Base-by-base conservation (phyloP, 495 filamentous ascomycete species). In the Annulohypoxylon maeteangense region DNA sequence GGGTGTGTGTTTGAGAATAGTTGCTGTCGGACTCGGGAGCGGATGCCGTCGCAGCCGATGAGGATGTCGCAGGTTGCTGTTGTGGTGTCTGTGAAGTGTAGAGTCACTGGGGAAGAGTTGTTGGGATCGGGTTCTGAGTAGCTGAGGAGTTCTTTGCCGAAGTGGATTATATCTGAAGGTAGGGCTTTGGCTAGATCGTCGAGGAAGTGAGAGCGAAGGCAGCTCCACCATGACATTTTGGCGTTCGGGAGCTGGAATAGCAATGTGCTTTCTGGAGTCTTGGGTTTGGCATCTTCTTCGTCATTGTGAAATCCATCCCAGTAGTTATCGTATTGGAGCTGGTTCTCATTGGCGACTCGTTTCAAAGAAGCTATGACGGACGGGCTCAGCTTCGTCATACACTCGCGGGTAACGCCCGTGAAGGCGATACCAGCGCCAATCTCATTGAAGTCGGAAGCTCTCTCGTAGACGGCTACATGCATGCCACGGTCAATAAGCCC, bases 41-140 rank as follows among this genome's bases (percentile, higher is more conserved):
- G 83, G 62, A 89, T 85, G 1, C 87, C 87, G 68, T 89, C 87
- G 68, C 83, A 86, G n/a, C 83, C 87, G 56, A 89, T 83, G 8
- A 54, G 50, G 7, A 54, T 20, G n/a, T 32, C 27, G 23, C 47
- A 51, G 5, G 78, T 70, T 0, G 76, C 86, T 0, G 61, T 75
- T 0, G 63, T 83, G 4, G 87, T 85, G 72, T 89, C 87, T 0
- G 32, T 53, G 59, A 90, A 89, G 1, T 68, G 63, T 45, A 87
- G 63, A 0, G 75, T 16, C 16, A 58, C 45, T 12, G 75, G 70
- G 4, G 70, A 76, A 20, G 22, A 51, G 2, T 4, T 4, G 2
- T 48, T 20, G 3, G 29, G 10, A 10, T 34, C 50, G 16, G 65
- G 68, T 10, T 79, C 70, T 6, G 72, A 58, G 7, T 71, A 53